Evolutionary conservation across 1,284 basidiomycete genomes (phyloP).

Genomic region (Apiotrichum mycotoxinovorans): DNA sequence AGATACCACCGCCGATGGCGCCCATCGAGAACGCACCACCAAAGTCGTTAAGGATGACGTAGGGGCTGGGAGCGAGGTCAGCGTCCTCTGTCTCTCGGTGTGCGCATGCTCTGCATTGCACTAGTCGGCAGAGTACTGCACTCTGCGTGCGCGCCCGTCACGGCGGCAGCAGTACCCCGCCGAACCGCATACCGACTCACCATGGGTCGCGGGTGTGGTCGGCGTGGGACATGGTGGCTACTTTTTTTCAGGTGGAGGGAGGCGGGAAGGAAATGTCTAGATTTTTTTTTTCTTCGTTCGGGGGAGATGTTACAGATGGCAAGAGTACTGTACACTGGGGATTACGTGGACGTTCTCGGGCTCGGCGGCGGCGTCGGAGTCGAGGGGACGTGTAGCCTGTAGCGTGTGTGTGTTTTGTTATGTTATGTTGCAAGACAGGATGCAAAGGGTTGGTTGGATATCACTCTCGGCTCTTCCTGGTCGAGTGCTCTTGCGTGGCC

Average conservation of each 20-base stretch:
- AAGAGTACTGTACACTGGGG: not conserved
- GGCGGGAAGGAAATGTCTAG: constrained; percentile 5
- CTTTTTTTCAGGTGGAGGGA: constrained; percentile 1
- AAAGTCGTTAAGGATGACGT: constrained; percentile 98
- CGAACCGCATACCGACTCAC: too few relatives aligned
- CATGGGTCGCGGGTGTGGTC: constrained; percentile 92
- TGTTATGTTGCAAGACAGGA: too few relatives aligned
- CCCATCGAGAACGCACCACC: constrained; percentile 74
- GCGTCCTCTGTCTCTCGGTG: too few relatives aligned
- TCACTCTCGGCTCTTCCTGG: too few relatives aligned
- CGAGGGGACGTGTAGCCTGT: not conserved
- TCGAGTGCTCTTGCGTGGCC: too few relatives aligned
- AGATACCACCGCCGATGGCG: constrained; percentile 68
- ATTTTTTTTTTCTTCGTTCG: not conserved
- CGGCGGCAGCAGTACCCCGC: too few relatives aligned
- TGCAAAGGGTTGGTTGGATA: too few relatives aligned
- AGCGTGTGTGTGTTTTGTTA: too few relatives aligned
- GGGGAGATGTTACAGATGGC: too few relatives aligned
- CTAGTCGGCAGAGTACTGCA: too few relatives aligned
- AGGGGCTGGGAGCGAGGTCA: constrained; percentile 69
- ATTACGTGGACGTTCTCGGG: not conserved
- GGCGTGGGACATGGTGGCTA: constrained; percentile 60
- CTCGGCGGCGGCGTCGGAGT: not conserved
- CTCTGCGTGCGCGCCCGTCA: too few relatives aligned
- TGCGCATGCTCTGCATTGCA: too few relatives aligned